Percentiles rank a stretch among this genome's conserved stretches.
Evolutionary conservation across 2,329 filamentous ascomycete species (phyloP).

Genomic region (Aspergillus sp.): DNA sequence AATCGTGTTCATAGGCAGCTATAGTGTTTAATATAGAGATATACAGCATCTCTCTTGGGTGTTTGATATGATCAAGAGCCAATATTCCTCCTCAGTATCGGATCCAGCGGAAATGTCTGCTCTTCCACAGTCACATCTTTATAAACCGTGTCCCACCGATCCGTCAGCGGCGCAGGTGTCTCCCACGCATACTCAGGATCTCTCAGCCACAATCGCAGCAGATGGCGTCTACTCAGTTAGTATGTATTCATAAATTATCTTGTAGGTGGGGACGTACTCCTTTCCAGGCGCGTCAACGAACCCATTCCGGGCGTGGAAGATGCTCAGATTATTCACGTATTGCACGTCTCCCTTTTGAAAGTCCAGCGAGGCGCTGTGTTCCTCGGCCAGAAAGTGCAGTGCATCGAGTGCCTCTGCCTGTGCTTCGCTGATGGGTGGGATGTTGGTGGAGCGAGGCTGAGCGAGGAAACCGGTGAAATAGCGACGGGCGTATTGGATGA

Average conservation of each 20-base stretch:
- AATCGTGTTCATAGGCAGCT: too few species aligned
- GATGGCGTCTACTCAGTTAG: constrained; percentile 26
- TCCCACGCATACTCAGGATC: constrained; percentile 40
- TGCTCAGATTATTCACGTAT: constrained; percentile 44
- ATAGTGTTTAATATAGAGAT: too few species aligned
- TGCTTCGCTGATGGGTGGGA: constrained; percentile 43
- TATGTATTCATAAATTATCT: too few species aligned
- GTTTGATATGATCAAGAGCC: too few species aligned
- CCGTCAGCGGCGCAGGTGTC: constrained; percentile 29
- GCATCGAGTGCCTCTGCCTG: constrained; percentile 47
- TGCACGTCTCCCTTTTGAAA: constrained; percentile 45
- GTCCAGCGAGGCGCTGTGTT: constrained; percentile 33
- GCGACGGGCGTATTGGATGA: constrained; percentile 56
- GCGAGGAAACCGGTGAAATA: constrained; percentile 46
- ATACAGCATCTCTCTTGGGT: too few species aligned
- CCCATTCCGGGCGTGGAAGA: constrained; percentile 44
- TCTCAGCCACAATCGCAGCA: constrained; percentile 42
- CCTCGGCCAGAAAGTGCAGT: constrained; percentile 42
- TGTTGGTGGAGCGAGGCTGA: constrained; percentile 31
- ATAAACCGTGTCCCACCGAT: constrained; percentile 40
- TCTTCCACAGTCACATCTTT: constrained; percentile 33
- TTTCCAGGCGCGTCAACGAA: constrained; percentile 32
- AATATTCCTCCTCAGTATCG: not conserved
- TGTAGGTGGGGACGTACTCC: too few species aligned
- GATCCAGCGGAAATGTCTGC: constrained; percentile 41